Evolutionary conservation across 108 stramenopile species (phyloP).

Genomic region (Seminavis robusta): DNA sequence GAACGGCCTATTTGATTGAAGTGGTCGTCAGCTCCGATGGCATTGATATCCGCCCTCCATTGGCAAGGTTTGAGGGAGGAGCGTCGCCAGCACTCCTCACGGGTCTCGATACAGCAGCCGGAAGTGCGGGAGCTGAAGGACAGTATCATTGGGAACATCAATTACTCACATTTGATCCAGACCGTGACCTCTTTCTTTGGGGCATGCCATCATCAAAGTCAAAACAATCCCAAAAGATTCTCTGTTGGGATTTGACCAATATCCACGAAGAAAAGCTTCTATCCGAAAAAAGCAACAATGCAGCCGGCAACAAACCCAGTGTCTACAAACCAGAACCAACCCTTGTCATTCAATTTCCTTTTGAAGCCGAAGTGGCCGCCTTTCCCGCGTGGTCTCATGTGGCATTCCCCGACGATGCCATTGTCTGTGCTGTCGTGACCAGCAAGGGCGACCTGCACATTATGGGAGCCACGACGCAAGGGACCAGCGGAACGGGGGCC

Average conservation of each 20-base stretch:
- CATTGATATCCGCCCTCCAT: constrained; percentile 36
- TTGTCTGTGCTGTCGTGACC: constrained; percentile 31
- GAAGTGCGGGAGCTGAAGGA: constrained; percentile 11
- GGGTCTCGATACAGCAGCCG: constrained; percentile 16
- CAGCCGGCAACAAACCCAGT: not conserved
- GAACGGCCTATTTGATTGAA: constrained; percentile 55
- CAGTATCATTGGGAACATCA: constrained; percentile 38
- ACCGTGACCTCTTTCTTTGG: constrained; percentile 67
- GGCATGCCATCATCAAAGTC: constrained; percentile 18
- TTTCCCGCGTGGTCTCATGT: constrained; percentile 39
- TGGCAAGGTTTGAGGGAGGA: constrained; percentile 50
- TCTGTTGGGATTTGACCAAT: constrained; percentile 46
- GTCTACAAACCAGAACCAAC: constrained; percentile 17
- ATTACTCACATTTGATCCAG: constrained; percentile 46
- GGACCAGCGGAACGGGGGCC: constrained; percentile 6
- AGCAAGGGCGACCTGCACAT: constrained; percentile 39
- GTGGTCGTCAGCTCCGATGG: constrained; percentile 14
- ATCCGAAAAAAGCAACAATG: not conserved
- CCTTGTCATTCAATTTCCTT: constrained; percentile 30
- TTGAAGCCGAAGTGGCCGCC: constrained; percentile 11
- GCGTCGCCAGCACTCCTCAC: constrained; percentile 4
- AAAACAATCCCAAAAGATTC: constrained; percentile 14
- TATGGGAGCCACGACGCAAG: constrained; percentile 17
- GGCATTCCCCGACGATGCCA: constrained; percentile 21
- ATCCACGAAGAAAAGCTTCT: constrained; percentile 4